These are phyloP conservation scores for Nakazawaea laoshanensis DNA, from an alignment of 805 yeast species.

Conservation along the genomic window DNA sequence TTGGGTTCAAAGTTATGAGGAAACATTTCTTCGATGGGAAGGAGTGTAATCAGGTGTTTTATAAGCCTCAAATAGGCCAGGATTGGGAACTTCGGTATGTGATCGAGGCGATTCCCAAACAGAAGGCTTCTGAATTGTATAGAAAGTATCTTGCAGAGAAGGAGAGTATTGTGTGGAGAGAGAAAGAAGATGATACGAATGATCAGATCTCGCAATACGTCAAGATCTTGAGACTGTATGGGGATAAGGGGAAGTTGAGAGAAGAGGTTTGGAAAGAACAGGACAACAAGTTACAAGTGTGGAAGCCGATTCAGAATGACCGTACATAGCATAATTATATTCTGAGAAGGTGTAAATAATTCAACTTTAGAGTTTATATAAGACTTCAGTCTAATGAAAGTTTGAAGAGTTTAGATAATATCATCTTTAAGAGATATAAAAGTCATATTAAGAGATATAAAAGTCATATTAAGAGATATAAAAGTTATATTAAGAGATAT, in stretches of 20 bases:
- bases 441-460: no score
- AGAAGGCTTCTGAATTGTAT: constrained; percentile 2
- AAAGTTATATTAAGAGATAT: no score
- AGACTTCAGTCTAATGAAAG: no score
- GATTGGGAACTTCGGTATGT: constrained; percentile 21
- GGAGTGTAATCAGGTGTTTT: constrained; percentile 14
- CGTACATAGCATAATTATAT: no score
- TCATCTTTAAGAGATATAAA: background rate
- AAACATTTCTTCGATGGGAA: constrained; percentile 27
- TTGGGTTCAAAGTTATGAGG: constrained; percentile 30
- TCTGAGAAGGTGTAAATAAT: no score
- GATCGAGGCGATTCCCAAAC: constrained; percentile 14
- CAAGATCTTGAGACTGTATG: constrained; percentile 23
- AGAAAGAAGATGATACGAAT: constrained; percentile 4
- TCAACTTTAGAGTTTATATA: no score
- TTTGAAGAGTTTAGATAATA: background rate
- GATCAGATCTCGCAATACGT: constrained; percentile 8
- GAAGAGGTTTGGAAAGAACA: constrained; percentile 10
- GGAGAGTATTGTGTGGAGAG: constrained; percentile 8
- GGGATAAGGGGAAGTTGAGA: constrained; percentile 20
- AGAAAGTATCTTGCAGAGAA: constrained; percentile 8
- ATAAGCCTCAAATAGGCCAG: constrained; percentile 18
- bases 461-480: no score
- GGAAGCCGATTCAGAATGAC: constrained; percentile 9
- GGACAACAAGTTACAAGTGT: constrained; percentile 4